A percentile compares a stretch with the other conserved stretches of the same genome.
phyloP scores from a whole-genome alignment of 352 stramenopile species.

The Phytopythium vexans region DNA sequence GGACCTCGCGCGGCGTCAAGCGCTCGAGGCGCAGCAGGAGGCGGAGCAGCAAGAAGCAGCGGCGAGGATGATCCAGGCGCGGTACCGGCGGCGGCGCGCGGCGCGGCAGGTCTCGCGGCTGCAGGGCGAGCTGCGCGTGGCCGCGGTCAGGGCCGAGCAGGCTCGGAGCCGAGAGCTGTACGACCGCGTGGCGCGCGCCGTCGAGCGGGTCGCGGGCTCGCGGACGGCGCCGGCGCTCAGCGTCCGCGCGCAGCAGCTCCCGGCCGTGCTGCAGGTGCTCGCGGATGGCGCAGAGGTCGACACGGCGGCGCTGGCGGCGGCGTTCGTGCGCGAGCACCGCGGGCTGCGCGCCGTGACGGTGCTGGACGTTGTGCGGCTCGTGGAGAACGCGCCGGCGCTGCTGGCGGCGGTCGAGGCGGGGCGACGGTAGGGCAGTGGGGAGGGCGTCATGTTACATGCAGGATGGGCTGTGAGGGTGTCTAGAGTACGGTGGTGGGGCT shows the following conservation, averaged over 20 bases:
- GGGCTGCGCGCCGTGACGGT: constrained; percentile 53
- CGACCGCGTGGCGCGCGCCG: constrained; percentile 35
- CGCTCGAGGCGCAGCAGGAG: constrained; percentile 28
- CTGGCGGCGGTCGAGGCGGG: background rate
- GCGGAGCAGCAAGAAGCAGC: background rate
- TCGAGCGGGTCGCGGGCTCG: constrained; percentile 24
- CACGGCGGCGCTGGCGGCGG: background rate
- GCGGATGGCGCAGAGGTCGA: background rate
- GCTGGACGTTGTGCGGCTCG: constrained; percentile 60
- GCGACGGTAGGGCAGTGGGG: background rate
- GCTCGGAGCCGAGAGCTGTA: constrained; percentile 43
- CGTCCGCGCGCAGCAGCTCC: constrained; percentile 34
- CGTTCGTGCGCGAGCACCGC: constrained; percentile 34
- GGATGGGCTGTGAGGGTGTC: background rate
- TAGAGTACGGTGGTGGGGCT: constrained; percentile 5
- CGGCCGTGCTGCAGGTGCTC: constrained; percentile 38
- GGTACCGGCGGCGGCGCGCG: constrained; percentile 28
- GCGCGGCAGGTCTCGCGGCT: constrained; percentile 45
- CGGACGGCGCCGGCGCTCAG: constrained; percentile 18
- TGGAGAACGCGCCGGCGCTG: constrained; percentile 30
- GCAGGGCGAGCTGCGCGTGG: constrained; percentile 47
- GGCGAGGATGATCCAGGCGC: background rate
- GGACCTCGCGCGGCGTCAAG: constrained; percentile 25
- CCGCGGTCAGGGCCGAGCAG: constrained; percentile 41
- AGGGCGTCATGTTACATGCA: constrained; percentile 7